Base-by-base conservation (phyloP, 129 eudicot genomes). In the Chrysanthemum lavandulifolium region DNA sequence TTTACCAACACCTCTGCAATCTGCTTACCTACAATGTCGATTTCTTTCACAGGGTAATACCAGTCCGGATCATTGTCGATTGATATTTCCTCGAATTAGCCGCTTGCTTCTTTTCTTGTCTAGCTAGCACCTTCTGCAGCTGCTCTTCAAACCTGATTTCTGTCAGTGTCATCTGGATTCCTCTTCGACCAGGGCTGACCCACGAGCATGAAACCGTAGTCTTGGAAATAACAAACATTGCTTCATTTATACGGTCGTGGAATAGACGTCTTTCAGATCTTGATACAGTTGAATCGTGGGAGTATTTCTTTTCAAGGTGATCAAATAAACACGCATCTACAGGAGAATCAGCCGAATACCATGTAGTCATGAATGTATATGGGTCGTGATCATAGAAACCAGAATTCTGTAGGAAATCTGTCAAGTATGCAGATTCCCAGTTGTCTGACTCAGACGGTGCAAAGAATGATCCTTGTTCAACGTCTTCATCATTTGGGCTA, bases 261-360 rank as follows among this genome's bases (percentile, higher is more conserved):
- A 90, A 79, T 67, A 90, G 71, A 59, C 62, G 86, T 74, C 99
- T 80, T 67, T 88, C 97, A 0, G 71, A 61, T 75, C 80, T 86
- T 54, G 51, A 76, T 14, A 83, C 82, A 27, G 71, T 75, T 51
- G 79, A 56, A 76, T 67, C 83, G 6, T 81, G 82, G 6, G 73
- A 55, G 80, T 90, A 90, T 23, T 84, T 90, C 79, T 83, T 86
- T 89, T 95, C 97, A 15, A 95, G 94, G 36, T 61, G 81, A 67
- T 95, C 83, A 33, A 90, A 88, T 14, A 90, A 47, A 40, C 80
- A 73, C 36, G 87, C 81, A 47, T 80, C 83, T 47, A 82, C 56
- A 69, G 83, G 88, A 16, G 73, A 71, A 16, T 88, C 85, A 23
- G 61, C n/a, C 13, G 91, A 83, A 72, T 82, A 72, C 82, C 85